Conservation (phyloP, 2,329 filamentous ascomycete species). For the Fusarium armeniacum region DNA sequence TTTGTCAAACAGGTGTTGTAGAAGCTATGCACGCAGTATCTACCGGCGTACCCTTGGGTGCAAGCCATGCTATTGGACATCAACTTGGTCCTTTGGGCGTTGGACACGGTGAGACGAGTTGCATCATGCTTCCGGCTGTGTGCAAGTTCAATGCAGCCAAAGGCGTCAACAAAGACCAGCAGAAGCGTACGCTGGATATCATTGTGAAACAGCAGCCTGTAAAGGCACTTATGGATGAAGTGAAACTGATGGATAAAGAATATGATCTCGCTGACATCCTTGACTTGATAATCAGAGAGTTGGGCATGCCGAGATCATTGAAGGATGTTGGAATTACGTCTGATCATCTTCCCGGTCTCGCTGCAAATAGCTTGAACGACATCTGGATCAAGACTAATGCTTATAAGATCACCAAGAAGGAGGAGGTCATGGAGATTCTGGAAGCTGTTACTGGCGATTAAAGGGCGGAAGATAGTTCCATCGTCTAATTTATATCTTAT, state of each 20-base stretch:
- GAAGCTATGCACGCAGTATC: conserved; percentile 27
- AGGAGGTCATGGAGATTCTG: conserved; percentile 22
- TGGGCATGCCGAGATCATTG: conserved; percentile 15
- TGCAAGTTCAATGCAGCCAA: conserved; percentile 18
- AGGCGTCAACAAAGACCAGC: not conserved
- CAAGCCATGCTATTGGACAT: conserved; percentile 29
- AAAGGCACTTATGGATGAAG: not conserved
- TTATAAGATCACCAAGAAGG: conserved; percentile 5
- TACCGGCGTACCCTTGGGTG: conserved; percentile 14
- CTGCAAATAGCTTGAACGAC: conserved; percentile 19
- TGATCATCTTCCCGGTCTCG: not conserved
- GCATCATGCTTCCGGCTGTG: conserved; percentile 22
- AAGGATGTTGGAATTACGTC: not conserved
- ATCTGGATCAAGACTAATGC: conserved; percentile 27
- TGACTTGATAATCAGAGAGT: conserved; percentile 6
- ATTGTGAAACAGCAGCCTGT: not conserved
- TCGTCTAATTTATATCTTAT: too few species aligned
- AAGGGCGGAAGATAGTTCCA: too few species aligned
- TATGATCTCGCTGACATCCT: conserved; percentile 10
- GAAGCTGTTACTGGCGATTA: not conserved
- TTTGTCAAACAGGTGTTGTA: conserved; percentile 10
- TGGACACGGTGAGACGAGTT: conserved; percentile 22
- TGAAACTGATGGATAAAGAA: not conserved
- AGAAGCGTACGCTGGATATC: not conserved
- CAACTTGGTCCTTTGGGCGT: conserved; percentile 22